These are phyloP conservation scores for Mycosphaerelloides madeirae DNA, from an alignment of 2,329 filamentous ascomycete genomes.

Conservation along the genomic window DNA sequence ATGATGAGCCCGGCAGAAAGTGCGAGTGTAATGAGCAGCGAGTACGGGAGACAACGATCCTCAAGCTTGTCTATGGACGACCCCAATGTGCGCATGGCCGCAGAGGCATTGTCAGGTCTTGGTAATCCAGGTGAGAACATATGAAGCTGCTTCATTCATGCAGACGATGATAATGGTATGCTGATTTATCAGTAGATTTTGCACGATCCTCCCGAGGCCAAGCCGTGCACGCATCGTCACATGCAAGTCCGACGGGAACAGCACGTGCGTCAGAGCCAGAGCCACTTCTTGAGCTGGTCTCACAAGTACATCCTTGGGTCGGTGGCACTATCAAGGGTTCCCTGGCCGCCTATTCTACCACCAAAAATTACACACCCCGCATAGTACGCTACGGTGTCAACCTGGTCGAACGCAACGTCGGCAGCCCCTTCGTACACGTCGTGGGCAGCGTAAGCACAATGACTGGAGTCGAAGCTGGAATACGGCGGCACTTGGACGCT, in stretches of 20 bases:
- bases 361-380: constrained; percentile 84
- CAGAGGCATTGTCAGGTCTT: constrained; percentile 47
- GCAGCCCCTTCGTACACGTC: constrained; percentile 75
- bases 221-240: constrained; percentile 26
- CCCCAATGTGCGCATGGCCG: constrained; percentile 45
- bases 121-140: constrained; percentile 43
- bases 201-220: constrained; percentile 33
- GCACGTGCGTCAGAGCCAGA: constrained; percentile 54
- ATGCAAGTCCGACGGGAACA: constrained; percentile 13
- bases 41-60: constrained; percentile 35
- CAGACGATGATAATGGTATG: neutral
- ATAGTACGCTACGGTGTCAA: constrained; percentile 85
- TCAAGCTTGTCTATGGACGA: constrained; percentile 46
- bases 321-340: constrained; percentile 73
- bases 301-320: constrained; percentile 80
- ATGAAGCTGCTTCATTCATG: neutral
- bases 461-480: constrained; percentile 81
- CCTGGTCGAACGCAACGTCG: constrained; percentile 83
- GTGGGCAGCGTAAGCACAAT: constrained; percentile 77
- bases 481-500: constrained; percentile 72
- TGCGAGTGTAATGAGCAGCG: constrained; percentile 40
- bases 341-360: constrained; percentile 76
- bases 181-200: constrained; percentile 35
- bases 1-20: constrained; percentile 43
- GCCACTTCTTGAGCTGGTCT: constrained; percentile 79